Base-by-base conservation (phyloP, 2,329 filamentous ascomycete genomes). In the Aciculosporium take region DNA sequence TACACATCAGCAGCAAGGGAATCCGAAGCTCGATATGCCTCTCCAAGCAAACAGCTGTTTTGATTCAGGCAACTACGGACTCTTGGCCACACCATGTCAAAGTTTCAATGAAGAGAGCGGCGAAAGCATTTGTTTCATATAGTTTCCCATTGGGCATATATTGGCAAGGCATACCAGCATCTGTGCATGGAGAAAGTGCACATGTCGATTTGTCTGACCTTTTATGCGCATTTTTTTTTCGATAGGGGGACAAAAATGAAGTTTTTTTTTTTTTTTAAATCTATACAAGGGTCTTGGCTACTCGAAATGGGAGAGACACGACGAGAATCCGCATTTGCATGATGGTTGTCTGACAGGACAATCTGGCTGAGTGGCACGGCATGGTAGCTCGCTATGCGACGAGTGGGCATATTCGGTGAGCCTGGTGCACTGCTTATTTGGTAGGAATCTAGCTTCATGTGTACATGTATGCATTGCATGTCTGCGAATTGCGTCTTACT, bases 131-230 rank as follows among this genome's bases (percentile, higher is more conserved):
- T 33, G 8, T 37, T 28, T 34, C 25, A 18, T 31, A 13, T 25
- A 33, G n/a, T 37, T 25, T 28, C 32, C 13, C 33, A 29, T 44
- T 44, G 38, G 42, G 38, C 42, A 41, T 34, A 12, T 24, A 27
- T 32, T 23, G 21, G 34, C 37, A 13, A 20, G 12, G 20, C 12
- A 25, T 35, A n/a, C 29, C 17, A 17, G 13, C 5, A 15, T 29
- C 10, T 33, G 15, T 31, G 33, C 33, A 40, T 28, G 28, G 20
- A n/a, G n/a, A n/a, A n/a, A n/a, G 15, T 18, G 30, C 30, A n/a
- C 7, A 13, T 32, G 12, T 40, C 31, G 15, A 28, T 15, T 28
- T 10, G 35, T 27, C 24, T n/a, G 24, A 24, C 37, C 27, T 18
- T 13, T 17, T n/a, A 13, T n/a, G 7, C 7, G 27, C n/a, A n/a